Evolutionary conservation across 495 filamentous ascomycete genomes (phyloP).

Genomic region (Penicillium pancosmium): DNA sequence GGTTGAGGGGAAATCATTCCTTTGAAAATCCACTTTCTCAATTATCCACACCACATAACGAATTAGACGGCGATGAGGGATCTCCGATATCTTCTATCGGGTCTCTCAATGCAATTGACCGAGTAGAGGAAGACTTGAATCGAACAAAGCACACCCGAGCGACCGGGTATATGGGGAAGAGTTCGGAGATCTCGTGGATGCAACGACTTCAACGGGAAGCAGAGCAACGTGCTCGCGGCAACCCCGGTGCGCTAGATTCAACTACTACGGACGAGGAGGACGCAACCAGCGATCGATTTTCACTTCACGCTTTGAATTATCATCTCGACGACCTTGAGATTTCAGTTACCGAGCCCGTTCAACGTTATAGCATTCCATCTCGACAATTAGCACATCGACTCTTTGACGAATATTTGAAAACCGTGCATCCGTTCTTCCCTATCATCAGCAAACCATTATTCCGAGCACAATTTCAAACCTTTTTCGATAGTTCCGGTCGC

Average conservation of each 20-base stretch:
- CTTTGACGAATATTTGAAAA: conserved; percentile 52
- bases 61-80: conserved; percentile 6
- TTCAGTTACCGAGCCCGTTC: conserved; percentile 41
- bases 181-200: conserved; percentile 65
- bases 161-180: conserved; percentile 62
- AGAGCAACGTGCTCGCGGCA: conserved; percentile 18
- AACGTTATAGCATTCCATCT: conserved; percentile 54
- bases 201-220: conserved; percentile 37
- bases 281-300: conserved; percentile 13
- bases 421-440: conserved; percentile 56
- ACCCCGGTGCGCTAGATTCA: conserved; percentile 18
- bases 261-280: conserved; percentile 6
- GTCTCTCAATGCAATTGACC: conserved; percentile 58
- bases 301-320: conserved; percentile 45
- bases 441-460: conserved; percentile 53
- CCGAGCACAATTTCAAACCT: conserved; percentile 35
- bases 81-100: conserved; percentile 49
- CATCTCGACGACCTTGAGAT: conserved; percentile 59
- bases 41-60: conserved; percentile 14
- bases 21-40: conserved; percentile 6
- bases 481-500: conserved; percentile 25
- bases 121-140: conserved; percentile 58
- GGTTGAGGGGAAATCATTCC: conserved; percentile 5
- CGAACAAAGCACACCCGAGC: conserved; percentile 42
- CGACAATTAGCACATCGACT: conserved; percentile 50